A percentile compares a stretch with the other conserved stretches of the same genome.
phyloP scores from a whole-genome alignment of 257 asterid species.

The Striga asiatica region DNA sequence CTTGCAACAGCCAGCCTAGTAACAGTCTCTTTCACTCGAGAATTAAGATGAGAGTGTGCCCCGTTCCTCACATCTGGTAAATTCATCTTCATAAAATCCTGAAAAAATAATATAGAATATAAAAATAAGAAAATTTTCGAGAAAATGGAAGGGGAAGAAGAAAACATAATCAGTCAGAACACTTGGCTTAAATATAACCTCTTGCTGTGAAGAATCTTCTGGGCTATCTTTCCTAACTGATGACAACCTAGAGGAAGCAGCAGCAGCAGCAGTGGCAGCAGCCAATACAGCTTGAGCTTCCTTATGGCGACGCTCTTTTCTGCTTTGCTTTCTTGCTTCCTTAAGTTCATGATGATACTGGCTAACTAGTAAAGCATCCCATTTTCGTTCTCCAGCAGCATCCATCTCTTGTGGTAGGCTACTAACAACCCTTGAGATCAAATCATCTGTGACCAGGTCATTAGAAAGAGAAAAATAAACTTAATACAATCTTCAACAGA shows the following conservation, averaged over 20 bases:
- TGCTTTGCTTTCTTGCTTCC: slow-evolving; percentile 87
- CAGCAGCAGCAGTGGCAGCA: slow-evolving; percentile 99
- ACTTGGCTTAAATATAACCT: slow-evolving; percentile 32
- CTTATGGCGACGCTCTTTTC: slow-evolving; percentile 87
- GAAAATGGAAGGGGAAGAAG: neutral
- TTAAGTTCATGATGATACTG: slow-evolving; percentile 69
- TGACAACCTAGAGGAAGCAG: slow-evolving; percentile 79
- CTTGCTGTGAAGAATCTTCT: slow-evolving; percentile 54
- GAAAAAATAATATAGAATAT: slow-evolving; percentile 1
- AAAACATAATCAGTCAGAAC: slow-evolving; percentile 5
- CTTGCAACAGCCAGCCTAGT: slow-evolving; percentile 45
- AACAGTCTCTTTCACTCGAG: slow-evolving; percentile 51
- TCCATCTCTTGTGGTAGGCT: slow-evolving; percentile 70
- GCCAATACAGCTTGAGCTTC: slow-evolving; percentile 97
- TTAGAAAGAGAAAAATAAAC: slow-evolving; percentile 7
- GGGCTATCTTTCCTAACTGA: slow-evolving; percentile 71
- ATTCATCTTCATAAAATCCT: no score
- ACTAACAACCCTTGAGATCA: slow-evolving; percentile 54
- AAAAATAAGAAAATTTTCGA: neutral
- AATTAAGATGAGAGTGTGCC: slow-evolving; percentile 40
- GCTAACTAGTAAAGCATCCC: slow-evolving; percentile 78
- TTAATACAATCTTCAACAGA: neutral
- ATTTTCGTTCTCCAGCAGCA: slow-evolving; percentile 47
- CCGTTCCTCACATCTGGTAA: slow-evolving; percentile 35
- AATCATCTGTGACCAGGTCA: slow-evolving; percentile 49